Conservation (phyloP, 2,329 filamentous ascomycete species). For the Beauveria sp. region DNA sequence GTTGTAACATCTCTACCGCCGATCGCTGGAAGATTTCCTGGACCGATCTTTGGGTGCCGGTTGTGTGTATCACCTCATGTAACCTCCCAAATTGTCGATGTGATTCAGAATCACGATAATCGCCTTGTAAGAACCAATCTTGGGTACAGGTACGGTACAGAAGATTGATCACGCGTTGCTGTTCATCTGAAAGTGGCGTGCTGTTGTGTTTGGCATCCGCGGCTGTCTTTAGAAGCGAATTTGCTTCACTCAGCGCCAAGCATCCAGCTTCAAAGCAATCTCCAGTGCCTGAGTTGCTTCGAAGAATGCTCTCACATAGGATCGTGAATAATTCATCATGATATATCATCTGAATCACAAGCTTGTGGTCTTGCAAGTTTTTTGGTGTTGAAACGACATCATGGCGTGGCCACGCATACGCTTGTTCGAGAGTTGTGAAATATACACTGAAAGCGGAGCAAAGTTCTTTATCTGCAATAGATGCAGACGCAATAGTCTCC, state of each 20-base stretch:
- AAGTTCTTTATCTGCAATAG: neutral
- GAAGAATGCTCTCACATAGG: neutral
- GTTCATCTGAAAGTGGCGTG: neutral
- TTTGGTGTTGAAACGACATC: neutral
- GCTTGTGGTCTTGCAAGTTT: neutral
- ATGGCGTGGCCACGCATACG: neutral
- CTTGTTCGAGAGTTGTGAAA: conserved; percentile 1
- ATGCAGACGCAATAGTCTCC: neutral
- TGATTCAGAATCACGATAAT: neutral
- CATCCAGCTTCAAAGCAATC: neutral
- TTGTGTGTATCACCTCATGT: neutral
- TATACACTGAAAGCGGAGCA: conserved; percentile 1
- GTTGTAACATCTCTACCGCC: neutral
- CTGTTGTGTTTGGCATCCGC: neutral
- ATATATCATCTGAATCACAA: neutral
- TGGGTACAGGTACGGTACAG: neutral
- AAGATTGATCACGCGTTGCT: neutral
- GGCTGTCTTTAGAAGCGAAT: neutral
- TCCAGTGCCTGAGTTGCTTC: no score
- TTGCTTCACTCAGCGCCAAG: neutral
- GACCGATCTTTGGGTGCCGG: neutral
- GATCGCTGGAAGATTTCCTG: neutral
- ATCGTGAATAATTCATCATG: neutral
- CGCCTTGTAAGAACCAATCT: neutral
- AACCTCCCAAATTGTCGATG: neutral